Evolutionary conservation across 495 filamentous ascomycete genomes (phyloP), one percentile per base, ranked within the genome.

Genomic region (Cercophora samala): DNA sequence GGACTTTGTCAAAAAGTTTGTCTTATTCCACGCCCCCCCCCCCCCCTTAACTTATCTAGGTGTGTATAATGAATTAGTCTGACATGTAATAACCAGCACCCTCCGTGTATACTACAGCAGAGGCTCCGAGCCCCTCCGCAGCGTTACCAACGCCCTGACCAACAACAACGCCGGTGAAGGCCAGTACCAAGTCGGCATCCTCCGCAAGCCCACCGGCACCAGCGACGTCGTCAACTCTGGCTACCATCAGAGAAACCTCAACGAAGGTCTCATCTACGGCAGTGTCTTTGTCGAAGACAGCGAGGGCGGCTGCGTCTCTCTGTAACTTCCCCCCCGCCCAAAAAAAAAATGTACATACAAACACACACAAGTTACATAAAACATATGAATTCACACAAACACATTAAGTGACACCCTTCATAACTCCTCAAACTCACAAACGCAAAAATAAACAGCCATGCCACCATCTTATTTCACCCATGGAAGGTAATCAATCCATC

Each of bases 171-270:
- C 80, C 23, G 84, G 84, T 58, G 82, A 75, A 32, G 85, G 85
- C 17, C 83, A 86, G 73, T 85, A 82, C 69, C 85, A 87, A 69
- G 79, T 87, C 63, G 85, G 85, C 62, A 77, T 87, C 24, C 71
- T 86, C 26, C 86, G 86, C 77, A 85, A 86, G 69, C 84, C 85
- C 0, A 86, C 85, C 0, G 83, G 82, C 42, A 82, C 81, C 60
- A 76, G 68, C 22, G 82, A 85, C 56, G 80, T 85, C 4, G 82
- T 85, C 58, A 82, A 84, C 68, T 72, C 80, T 32, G 85, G 85
- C 11, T 87, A 79, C 68, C 85, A 87, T 64, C 76, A 82, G 67
- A 75, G 67, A 19, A 74, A 75, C 19, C 70, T 87, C 53, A 73
- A 82, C 63, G 85, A 87, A 64, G 85, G 85, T 3, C 70, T 83